These are phyloP conservation scores for Leavenworthia alabamica DNA, from an alignment of 345 rosid species.

Conservation along the genomic window DNA sequence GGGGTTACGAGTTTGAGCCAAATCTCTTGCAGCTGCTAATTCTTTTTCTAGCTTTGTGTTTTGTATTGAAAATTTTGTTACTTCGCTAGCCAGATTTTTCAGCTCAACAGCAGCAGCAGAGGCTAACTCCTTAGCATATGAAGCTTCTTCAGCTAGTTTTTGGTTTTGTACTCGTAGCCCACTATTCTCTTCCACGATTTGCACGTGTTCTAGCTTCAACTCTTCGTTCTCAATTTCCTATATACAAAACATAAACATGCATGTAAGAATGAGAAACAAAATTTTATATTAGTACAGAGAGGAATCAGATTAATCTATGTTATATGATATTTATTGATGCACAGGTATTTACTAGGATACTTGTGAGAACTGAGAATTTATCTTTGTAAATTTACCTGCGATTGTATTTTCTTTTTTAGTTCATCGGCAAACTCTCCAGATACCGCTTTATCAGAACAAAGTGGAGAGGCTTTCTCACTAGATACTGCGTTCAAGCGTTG, in stretches of 20 bases:
- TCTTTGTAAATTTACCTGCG: slow-evolving; percentile 47
- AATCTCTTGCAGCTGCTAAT: slow-evolving; percentile 61
- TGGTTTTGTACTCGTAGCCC: slow-evolving; percentile 81
- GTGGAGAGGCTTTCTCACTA: slow-evolving; percentile 38
- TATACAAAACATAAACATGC: slow-evolving; percentile 13
- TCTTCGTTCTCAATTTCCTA: slow-evolving; percentile 84
- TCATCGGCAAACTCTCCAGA: slow-evolving; percentile 55
- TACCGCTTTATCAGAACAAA: slow-evolving; percentile 35
- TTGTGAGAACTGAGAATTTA: slow-evolving; percentile 9
- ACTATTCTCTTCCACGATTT: slow-evolving; percentile 82
- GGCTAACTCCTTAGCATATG: slow-evolving; percentile 93
- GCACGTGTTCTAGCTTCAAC: slow-evolving; percentile 74
- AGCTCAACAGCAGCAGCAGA: slow-evolving; percentile 99
- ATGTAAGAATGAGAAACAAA: background rate
- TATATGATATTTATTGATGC: background rate
- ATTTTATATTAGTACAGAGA: background rate
- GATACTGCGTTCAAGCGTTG: slow-evolving; percentile 52
- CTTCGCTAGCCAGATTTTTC: slow-evolving; percentile 90
- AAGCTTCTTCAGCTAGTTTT: slow-evolving; percentile 91
- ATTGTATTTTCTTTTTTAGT: slow-evolving; percentile 67
- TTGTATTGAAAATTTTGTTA: slow-evolving; percentile 77
- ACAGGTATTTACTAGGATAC: background rate
- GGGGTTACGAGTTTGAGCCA: slow-evolving; percentile 50
- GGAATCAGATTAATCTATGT: background rate
- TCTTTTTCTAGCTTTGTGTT: slow-evolving; percentile 83